Conservation (phyloP, 257 asterid species). For the Prunella vulgaris region DNA sequence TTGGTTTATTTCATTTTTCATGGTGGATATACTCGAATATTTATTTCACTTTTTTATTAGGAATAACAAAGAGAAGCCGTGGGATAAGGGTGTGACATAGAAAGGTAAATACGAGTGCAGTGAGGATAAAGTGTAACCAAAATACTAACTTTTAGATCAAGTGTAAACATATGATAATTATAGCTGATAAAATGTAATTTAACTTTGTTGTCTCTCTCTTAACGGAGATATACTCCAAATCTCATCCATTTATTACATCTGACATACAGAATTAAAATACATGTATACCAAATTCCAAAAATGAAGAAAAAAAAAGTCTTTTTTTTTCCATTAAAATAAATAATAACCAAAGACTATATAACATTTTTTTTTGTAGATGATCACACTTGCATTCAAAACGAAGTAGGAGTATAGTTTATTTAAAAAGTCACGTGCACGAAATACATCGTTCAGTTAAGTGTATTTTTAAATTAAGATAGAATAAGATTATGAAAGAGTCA, state of each 20-base stretch:
- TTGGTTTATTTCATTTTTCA: not conserved
- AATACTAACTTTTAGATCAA: not conserved
- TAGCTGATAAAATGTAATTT: not conserved
- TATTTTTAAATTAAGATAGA: no score
- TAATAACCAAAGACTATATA: not conserved
- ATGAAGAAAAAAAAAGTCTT: not conserved
- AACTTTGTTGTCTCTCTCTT: not conserved
- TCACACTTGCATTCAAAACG: not conserved
- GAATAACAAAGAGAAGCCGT: not conserved
- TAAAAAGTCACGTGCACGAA: no score
- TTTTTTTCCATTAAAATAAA: no score
- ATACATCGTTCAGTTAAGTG: no score
- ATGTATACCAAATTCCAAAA: not conserved
- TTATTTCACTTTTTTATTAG: not conserved
- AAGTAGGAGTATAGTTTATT: not conserved
- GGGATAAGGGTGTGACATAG: not conserved
- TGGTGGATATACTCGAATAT: constrained; percentile 4
- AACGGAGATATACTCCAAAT: not conserved
- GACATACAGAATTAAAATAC: not conserved
- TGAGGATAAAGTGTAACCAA: not conserved
- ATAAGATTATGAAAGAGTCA: no score
- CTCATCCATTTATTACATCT: not conserved
- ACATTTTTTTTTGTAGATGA: no score
- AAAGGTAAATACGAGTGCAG: no score
- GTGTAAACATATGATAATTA: not conserved